Conservation (phyloP, 1,284 basidiomycete species). For the Kwoniella shivajii region DNA sequence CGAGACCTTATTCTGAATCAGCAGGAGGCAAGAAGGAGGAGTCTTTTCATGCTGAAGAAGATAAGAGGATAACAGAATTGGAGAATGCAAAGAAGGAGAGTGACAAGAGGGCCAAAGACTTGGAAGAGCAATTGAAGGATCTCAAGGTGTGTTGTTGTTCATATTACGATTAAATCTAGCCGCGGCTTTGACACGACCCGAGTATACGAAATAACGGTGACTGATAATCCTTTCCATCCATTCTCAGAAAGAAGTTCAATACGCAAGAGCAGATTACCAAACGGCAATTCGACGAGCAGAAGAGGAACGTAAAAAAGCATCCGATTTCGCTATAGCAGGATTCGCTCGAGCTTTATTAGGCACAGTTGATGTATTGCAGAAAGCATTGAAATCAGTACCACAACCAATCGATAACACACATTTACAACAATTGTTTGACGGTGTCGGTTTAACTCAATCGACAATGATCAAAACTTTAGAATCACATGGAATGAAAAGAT, state of each 20-base stretch:
- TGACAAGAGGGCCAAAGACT: conserved; percentile 30
- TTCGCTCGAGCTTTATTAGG: conserved; percentile 89
- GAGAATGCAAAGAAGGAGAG: conserved; percentile 24
- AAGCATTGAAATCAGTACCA: conserved; percentile 84
- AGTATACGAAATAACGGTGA: no score
- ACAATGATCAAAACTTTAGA: conserved; percentile 85
- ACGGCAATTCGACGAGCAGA: conserved; percentile 89
- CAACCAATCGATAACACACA: conserved; percentile 58
- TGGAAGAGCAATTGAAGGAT: conserved; percentile 42
- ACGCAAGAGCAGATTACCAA: conserved; percentile 90
- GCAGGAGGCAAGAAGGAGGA: conserved; percentile 9
- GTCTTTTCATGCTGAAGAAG: conserved; percentile 17
- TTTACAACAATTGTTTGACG: conserved; percentile 73
- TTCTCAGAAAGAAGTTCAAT: conserved; percentile 74
- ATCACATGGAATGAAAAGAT: conserved; percentile 87
- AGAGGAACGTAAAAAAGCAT: conserved; percentile 87
- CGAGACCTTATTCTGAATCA: conserved; percentile 24
- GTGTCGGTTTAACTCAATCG: conserved; percentile 90
- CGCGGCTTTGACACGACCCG: no score
- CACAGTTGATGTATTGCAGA: conserved; percentile 85
- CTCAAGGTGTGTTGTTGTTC: conserved; percentile 40
- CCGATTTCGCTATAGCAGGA: conserved; percentile 87
- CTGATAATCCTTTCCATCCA: neutral
- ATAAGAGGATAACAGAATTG: conserved; percentile 16
- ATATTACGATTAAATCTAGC: no score